Evolutionary conservation across 305 asterid genomes (phyloP).

Genomic region (Caryopteris hybrid): DNA sequence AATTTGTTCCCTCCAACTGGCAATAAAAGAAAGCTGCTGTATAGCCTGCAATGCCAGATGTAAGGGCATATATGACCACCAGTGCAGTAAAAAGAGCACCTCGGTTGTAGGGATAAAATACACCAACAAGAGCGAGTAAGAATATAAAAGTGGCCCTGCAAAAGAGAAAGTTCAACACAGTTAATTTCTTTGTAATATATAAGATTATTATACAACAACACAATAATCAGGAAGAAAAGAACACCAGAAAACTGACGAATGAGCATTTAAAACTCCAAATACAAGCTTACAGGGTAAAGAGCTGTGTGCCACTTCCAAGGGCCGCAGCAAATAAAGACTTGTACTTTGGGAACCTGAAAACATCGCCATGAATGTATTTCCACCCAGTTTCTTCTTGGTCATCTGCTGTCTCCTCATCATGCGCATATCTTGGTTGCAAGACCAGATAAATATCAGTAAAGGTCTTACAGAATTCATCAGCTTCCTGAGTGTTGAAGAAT

Average conservation of each 20-base stretch:
- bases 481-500: conserved; percentile 5
- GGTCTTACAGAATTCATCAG: neutral
- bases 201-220: neutral
- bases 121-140: conserved; percentile 66
- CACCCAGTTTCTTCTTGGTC: conserved; percentile 87
- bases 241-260: too few species aligned
- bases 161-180: neutral
- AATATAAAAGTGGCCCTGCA: conserved; percentile 58
- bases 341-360: conserved; percentile 71
- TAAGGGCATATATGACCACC: conserved; percentile 69
- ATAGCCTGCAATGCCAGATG: conserved; percentile 74
- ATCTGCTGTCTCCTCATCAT: conserved; percentile 74
- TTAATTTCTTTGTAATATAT: neutral
- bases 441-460: neutral
- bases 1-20: conserved; percentile 70
- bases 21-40: conserved; percentile 66
- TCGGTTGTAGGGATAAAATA: conserved; percentile 79
- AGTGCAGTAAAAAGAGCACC: conserved; percentile 72
- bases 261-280: neutral
- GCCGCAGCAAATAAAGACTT: conserved; percentile 69
- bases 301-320: conserved; percentile 78
- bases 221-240: neutral
- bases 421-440: conserved; percentile 42
- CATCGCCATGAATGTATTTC: conserved; percentile 83
- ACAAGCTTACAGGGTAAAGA: conserved; percentile 59